Evolutionary conservation across 1,284 basidiomycete species (phyloP), one percentile per base, ranked within the genome.

Genomic region (Rhodotorula mucilaginosa): DNA sequence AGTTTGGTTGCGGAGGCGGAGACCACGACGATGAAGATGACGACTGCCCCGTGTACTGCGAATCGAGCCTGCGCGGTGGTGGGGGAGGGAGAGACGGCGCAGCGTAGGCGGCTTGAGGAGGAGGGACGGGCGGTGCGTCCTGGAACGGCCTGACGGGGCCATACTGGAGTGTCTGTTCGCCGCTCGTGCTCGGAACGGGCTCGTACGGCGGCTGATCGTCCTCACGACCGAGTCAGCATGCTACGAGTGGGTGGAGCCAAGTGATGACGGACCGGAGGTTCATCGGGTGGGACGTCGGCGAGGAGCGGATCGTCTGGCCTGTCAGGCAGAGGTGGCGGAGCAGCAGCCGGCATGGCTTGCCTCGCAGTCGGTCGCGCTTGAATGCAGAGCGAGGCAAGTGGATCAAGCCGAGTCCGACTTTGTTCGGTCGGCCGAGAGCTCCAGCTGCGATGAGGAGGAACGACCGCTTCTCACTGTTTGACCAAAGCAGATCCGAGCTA

Each of bases 111-210:
- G 34, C 57, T 23, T 48, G 19, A 21, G 12, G 7, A 48, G 13
- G 52, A 56, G 3, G 57, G 39, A 4, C 49, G 39, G 39, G 16
- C n/a, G 34, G 51, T 23, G 49, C 34, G 10, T 52, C 61, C 23
- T 73, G 68, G 51, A 70, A 76, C 7, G 74, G 74, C 4, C 74
- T 56, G 13, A 51, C n/a, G 0, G 74, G 74, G 3, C 74, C 74
- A 26, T 66, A 67, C 18, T 68, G 72, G n/a, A 76, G 74, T 0
- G 70, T 69, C 23, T 70, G 68, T 48, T 76, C 71, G 5, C 58
- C 39, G 23, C n/a, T 18, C 1, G 51, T 8, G 19, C 51, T 26
- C 0, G 74, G 68, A 21, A 51, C 61, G 0, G 74, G 61, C 48
- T 74, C 70, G 64, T 76, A 76, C 2, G 72, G 68, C 1, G 74